Evolutionary conservation across 192 early-diverging fungal genomes (phyloP).

Genomic region (Borealophlyctis nickersoniae): DNA sequence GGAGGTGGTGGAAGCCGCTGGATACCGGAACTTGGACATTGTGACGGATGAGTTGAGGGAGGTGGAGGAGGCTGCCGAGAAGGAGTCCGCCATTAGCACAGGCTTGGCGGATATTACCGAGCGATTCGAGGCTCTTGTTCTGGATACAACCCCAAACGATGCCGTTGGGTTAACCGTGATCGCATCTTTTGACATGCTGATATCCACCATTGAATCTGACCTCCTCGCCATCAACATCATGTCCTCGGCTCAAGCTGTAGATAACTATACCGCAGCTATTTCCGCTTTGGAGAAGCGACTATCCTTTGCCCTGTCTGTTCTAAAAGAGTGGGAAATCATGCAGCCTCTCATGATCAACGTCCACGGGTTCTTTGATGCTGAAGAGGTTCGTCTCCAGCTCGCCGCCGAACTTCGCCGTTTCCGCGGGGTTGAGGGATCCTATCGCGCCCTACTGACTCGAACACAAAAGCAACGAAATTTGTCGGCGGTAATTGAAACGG

Average conservation of each 20-base stretch:
- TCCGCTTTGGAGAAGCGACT: slow-evolving; percentile 7
- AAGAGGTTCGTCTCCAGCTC: slow-evolving; percentile 21
- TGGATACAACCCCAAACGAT: background rate
- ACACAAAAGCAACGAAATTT: slow-evolving; percentile 9
- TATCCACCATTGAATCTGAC: slow-evolving; percentile 16
- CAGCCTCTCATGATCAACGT: slow-evolving; percentile 25
- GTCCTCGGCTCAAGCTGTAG: background rate
- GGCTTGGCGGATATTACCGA: background rate
- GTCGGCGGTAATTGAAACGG: background rate
- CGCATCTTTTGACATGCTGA: background rate
- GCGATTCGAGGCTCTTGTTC: slow-evolving; percentile 1
- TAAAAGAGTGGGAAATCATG: slow-evolving; percentile 20
- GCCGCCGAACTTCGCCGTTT: slow-evolving; percentile 7
- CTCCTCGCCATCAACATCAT: slow-evolving; percentile 9
- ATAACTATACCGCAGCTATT: slow-evolving; percentile 4
- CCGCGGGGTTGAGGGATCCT: slow-evolving; percentile 11
- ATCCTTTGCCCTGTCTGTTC: background rate
- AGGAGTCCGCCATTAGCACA: background rate
- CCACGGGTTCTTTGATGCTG: slow-evolving; percentile 15
- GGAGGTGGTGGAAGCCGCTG: slow-evolving; percentile 3
- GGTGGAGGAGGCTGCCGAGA: slow-evolving; percentile 7
- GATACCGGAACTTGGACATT: background rate
- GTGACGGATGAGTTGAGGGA: background rate
- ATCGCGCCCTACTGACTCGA: slow-evolving; percentile 9
- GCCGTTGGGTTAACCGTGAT: background rate